Percentiles rank a stretch among this genome's conserved stretches.
These are phyloP conservation scores for Adiantum capillusveneris DNA, from an alignment of 75 land plant genomes.

Conservation along the genomic window DNA sequence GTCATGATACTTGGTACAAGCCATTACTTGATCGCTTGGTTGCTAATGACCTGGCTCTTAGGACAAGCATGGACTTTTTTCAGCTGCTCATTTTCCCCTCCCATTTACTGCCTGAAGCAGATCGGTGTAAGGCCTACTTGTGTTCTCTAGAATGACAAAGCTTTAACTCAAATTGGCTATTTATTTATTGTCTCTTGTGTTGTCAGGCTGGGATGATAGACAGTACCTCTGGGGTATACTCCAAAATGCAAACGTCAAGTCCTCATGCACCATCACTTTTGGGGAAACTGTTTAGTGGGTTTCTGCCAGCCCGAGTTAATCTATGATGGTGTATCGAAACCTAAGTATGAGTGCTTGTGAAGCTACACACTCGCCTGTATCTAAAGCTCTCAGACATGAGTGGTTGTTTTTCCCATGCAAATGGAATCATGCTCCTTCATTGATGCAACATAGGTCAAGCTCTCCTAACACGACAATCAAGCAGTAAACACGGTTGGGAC, in stretches of 20 bases:
- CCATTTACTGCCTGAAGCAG: slow-evolving; percentile 39
- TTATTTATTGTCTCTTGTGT: not conserved
- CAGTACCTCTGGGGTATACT: slow-evolving; percentile 26
- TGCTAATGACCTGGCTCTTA: slow-evolving; percentile 57
- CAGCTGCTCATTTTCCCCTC: slow-evolving; percentile 74
- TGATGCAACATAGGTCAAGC: too few relatives aligned
- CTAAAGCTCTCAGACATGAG: too few relatives aligned
- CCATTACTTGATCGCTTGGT: slow-evolving; percentile 51
- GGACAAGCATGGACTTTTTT: slow-evolving; percentile 41
- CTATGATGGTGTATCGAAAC: too few relatives aligned
- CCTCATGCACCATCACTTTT: too few relatives aligned
- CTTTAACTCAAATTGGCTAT: not conserved
- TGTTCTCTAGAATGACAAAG: not conserved
- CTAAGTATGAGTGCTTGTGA: too few relatives aligned
- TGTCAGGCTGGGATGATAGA: slow-evolving; percentile 19
- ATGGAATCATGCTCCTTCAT: too few relatives aligned
- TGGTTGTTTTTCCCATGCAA: too few relatives aligned
- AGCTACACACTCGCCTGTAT: too few relatives aligned
- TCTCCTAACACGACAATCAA: too few relatives aligned
- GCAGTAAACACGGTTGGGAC: too few relatives aligned
- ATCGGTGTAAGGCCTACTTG: slow-evolving; percentile 45
- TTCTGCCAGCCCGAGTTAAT: too few relatives aligned
- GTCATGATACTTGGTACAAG: slow-evolving; percentile 56
- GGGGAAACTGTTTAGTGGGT: too few relatives aligned
- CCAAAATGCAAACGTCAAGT: slow-evolving; percentile 2